These are phyloP conservation scores for Dothistroma septosporum DNA, from an alignment of 2,329 filamentous ascomycete species.

Conservation along the genomic window DNA sequence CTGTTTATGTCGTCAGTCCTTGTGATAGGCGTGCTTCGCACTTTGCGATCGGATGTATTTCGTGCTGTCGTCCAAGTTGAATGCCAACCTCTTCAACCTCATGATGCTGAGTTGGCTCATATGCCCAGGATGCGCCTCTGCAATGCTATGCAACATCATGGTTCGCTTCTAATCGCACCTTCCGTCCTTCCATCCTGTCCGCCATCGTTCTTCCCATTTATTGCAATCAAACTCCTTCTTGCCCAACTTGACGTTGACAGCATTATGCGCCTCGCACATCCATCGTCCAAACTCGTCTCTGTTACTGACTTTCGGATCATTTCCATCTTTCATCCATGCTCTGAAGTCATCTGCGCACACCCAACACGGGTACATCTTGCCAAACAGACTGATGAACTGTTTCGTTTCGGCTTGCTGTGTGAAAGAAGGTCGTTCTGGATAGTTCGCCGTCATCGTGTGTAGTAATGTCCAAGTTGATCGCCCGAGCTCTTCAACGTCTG, in stretches of 20 bases:
- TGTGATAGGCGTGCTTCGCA: too few relatives aligned
- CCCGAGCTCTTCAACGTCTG: slow-evolving; percentile 83
- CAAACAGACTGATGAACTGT: slow-evolving; percentile 75
- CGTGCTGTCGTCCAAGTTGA: neutral
- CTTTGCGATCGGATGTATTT: too few relatives aligned
- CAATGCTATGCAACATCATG: neutral
- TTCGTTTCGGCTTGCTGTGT: slow-evolving; percentile 71
- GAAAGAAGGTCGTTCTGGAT: slow-evolving; percentile 65
- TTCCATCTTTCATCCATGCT: slow-evolving; percentile 66
- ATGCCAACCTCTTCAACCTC: neutral
- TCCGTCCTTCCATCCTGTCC: slow-evolving; percentile 77
- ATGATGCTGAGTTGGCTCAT: neutral
- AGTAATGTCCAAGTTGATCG: slow-evolving; percentile 90
- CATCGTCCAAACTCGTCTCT: slow-evolving; percentile 71
- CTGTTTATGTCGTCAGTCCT: too few relatives aligned
- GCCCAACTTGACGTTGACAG: slow-evolving; percentile 82
- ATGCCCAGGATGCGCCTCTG: neutral
- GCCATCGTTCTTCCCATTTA: slow-evolving; percentile 90
- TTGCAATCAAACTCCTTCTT: slow-evolving; percentile 88
- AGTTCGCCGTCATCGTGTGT: slow-evolving; percentile 83
- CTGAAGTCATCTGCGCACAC: slow-evolving; percentile 90
- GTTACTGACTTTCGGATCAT: slow-evolving; percentile 58
- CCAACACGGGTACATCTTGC: slow-evolving; percentile 91
- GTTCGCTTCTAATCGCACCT: slow-evolving; percentile 52
- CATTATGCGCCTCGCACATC: slow-evolving; percentile 84